A percentile compares a stretch with the other conserved stretches of the same genome.
Evolutionary conservation across 768 basidiomycete genomes (phyloP).

Genomic region (Lyophyllum atratum): DNA sequence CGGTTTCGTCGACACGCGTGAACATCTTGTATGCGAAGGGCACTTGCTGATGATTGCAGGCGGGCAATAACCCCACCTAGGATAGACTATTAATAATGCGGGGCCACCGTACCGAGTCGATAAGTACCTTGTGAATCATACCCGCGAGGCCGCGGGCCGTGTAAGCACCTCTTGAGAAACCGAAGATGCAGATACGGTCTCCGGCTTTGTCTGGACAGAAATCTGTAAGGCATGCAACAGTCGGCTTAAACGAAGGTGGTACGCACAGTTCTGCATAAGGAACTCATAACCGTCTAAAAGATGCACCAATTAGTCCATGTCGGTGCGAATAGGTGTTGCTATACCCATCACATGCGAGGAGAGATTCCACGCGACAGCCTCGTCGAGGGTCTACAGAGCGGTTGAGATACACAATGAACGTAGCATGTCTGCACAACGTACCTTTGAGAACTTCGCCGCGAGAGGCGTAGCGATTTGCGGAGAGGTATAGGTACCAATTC

Average conservation of each 20-base stretch:
- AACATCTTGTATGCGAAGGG: conserved; percentile 64
- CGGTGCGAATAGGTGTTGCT: background rate
- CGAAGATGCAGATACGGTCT: conserved; percentile 62
- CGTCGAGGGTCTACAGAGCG: conserved; percentile 36
- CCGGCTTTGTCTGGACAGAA: conserved; percentile 20
- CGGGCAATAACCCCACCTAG: conserved; percentile 35
- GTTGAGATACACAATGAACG: background rate
- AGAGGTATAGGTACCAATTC: conserved; percentile 53
- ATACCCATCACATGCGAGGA: conserved; percentile 53
- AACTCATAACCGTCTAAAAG: conserved; percentile 53
- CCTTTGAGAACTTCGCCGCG: conserved; percentile 43
- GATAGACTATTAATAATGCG: background rate
- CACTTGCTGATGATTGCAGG: conserved; percentile 49
- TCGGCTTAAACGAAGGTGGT: background rate
- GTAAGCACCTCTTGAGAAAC: conserved; percentile 63
- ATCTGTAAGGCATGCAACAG: background rate
- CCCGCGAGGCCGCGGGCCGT: conserved; percentile 52
- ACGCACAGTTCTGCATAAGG: conserved; percentile 57
- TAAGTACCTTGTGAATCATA: conserved; percentile 53
- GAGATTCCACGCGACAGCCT: conserved; percentile 48
- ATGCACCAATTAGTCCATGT: background rate
- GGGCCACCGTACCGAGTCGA: background rate
- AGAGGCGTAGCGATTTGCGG: conserved; percentile 47
- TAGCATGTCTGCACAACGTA: conserved; percentile 6
- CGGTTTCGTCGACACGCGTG: conserved; percentile 37